A percentile compares a stretch with the other conserved stretches of the same genome.
phyloP scores from a whole-genome alignment of 1,284 basidiomycete genomes.

The Singerocomus inundabilis region DNA sequence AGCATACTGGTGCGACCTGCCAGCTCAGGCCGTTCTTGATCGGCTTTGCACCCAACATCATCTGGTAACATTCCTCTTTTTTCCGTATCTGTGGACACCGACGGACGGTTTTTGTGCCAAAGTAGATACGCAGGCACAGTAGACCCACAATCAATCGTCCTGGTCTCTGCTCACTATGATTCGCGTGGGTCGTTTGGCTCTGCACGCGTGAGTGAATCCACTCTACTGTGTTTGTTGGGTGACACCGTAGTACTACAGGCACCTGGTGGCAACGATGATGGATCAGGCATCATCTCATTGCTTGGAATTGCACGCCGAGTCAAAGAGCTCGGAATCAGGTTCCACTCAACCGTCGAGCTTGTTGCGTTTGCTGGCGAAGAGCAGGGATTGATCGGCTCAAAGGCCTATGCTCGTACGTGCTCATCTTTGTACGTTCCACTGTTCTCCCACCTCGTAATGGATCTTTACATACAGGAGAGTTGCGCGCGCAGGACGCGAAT shows the following conservation, averaged over 20 bases:
- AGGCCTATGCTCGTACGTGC: constrained; percentile 60
- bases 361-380: constrained; percentile 73
- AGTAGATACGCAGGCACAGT: constrained; percentile 55
- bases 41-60: constrained; percentile 81
- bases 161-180: constrained; percentile 84
- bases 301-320: constrained; percentile 78
- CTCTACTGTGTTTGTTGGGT: neutral
- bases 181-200: constrained; percentile 83
- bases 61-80: constrained; percentile 53
- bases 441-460: neutral
- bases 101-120: neutral
- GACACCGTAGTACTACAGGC: constrained; percentile 23
- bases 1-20: constrained; percentile 72
- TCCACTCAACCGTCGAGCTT: constrained; percentile 67
- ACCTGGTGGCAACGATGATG: constrained; percentile 72
- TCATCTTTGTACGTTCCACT: neutral
- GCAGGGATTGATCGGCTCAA: constrained; percentile 66
- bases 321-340: constrained; percentile 55
- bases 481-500: constrained; percentile 58
- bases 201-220: constrained; percentile 21
- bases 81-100: neutral
- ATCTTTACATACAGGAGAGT: constrained; percentile 45
- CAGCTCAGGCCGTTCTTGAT: constrained; percentile 59
- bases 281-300: constrained; percentile 72
- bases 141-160: constrained; percentile 51